Base-by-base conservation (phyloP, 163 green algal species). In the Prototheca stagnorum region DNA sequence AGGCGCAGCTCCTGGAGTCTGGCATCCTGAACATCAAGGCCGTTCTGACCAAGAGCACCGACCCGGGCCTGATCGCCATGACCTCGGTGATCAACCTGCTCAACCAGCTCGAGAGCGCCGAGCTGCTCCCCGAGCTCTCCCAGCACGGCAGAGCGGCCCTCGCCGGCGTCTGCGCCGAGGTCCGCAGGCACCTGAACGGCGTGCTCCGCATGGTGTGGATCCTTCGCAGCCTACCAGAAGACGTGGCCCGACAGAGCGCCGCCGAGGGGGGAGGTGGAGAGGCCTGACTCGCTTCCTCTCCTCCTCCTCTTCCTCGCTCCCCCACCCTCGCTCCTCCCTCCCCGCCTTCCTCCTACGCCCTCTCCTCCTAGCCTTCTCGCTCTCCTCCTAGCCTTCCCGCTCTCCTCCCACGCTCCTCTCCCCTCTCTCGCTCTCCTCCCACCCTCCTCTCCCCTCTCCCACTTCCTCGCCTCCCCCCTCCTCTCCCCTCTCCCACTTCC, bases 131-230 rank as follows among this genome's bases (percentile, higher is more conserved):
- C 1, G 55, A 62, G 29, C 40, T 62, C 47, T 19, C 12, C 33
- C 47, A 40, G 19, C 28, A 44, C 4, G 40, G 37, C n/a, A 40
- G 47, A 39, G 35, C 46, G 40, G 47, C 48, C 20, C 40, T 62
- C n/a, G 46, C 39, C 1, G 40, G 48, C 12, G 22, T 49, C 26
- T 49, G 43, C 25, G 37, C n/a, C 34, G 55, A 62, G 47, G 28
- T 62, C n/a, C 47, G 47, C 41, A 40, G 47, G 15, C 55, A 62
- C 40, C 40, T 62, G 12, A 53, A 56, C 33, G 40, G 39, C 40
- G 55, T 62, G 33, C 33, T 62, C 41, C 47, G 41, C 40, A 62
- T 62, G 55, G 47, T 56, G 3, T 62, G 55, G 55, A 42, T 56
- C 22, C 39, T 62, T 47, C 55, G 55, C 39, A 47, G 31, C 1